Conservation (phyloP, 225 moss, liverwort and hornwort genomes). For the Marchantia paleacea region DNA sequence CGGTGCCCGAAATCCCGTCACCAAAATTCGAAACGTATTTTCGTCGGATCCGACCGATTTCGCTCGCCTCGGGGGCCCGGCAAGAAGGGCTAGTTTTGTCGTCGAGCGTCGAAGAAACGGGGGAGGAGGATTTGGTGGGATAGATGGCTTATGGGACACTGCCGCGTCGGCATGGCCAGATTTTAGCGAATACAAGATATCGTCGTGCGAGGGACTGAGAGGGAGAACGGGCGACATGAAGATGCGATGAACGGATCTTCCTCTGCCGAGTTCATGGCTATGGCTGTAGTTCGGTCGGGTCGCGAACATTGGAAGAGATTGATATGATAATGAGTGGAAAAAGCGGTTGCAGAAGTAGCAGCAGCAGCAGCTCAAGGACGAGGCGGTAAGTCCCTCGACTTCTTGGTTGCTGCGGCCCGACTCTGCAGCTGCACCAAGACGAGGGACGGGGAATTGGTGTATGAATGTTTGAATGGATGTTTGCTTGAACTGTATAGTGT, state of each 20-base stretch:
- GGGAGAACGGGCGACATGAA: no score
- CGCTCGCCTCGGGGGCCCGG: not conserved
- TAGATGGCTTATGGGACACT: slow-evolving; percentile 9
- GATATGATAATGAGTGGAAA: slow-evolving; percentile 15
- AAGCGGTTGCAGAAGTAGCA: not conserved
- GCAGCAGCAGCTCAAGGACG: not conserved
- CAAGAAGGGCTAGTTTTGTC: not conserved
- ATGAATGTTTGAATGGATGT: not conserved
- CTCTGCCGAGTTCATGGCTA: slow-evolving; percentile 13
- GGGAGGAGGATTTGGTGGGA: slow-evolving; percentile 18
- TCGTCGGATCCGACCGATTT: not conserved
- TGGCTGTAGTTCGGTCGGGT: not conserved
- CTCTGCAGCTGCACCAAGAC: slow-evolving; percentile 16
- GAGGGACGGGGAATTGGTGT: not conserved
- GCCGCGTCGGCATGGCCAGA: slow-evolving; percentile 22
- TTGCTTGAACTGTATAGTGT: not conserved
- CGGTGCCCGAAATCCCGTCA: not conserved
- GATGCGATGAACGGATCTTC: slow-evolving; percentile 15
- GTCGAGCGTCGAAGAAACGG: slow-evolving; percentile 6
- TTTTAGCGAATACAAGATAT: slow-evolving; percentile 10
- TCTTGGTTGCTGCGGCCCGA: slow-evolving; percentile 12
- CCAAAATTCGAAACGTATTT: not conserved
- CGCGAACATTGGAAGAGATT: not conserved
- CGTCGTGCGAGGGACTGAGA: not conserved
- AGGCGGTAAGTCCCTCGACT: slow-evolving; percentile 17